Evolutionary conservation across 352 stramenopile genomes (phyloP), one percentile per base, ranked within the genome.

Genomic region (Pythium brachiatum): DNA sequence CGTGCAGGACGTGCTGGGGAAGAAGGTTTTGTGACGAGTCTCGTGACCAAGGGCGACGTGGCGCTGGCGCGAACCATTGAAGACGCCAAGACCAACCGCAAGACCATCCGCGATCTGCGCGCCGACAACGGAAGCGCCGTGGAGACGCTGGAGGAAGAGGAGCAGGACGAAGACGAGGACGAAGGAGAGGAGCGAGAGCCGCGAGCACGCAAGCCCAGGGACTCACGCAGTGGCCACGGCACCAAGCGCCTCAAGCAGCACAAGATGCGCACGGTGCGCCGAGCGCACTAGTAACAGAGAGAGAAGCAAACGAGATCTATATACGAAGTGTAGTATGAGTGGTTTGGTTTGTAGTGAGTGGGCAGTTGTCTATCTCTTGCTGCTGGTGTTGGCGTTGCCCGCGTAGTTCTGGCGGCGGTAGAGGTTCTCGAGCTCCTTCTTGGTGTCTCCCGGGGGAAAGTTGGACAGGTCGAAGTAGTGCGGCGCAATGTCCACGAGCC

Each of bases 381-480:
- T 60, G 20, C 16, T 13, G 51, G n/a, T n/a, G n/a, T n/a, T n/a
- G n/a, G n/a, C n/a, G n/a, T 36, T 36, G 46, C 46, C 27, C 6
- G 46, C 12, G 25, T 59, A 50, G 36, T 27, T 53, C 48, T 73
- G 66, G 48, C 79, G 82, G 54, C 86, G 82, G 64, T 93, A 90
- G 38, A 97, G 73, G 39, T 73, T 73, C 74, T 98, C 92, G 21
- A 99, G 82, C 69, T 98, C 97, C 48, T 83, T 86, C 72, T 98
- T 98, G 15, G 95, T 89, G 59, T 99, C 92, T 62, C 96, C 97
- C 50, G 97, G 74, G 1, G 97, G 97, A 75, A 99, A 99, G 63
- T 99, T 99, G 38, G 94, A 79, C 26, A 99, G 73, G 59, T 99
- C 96, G 69, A 97, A 99, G 78, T 99, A 99, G 79, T 99, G 96